Conservation (phyloP, 208 protist species). For the Leishmania turanica region DNA sequence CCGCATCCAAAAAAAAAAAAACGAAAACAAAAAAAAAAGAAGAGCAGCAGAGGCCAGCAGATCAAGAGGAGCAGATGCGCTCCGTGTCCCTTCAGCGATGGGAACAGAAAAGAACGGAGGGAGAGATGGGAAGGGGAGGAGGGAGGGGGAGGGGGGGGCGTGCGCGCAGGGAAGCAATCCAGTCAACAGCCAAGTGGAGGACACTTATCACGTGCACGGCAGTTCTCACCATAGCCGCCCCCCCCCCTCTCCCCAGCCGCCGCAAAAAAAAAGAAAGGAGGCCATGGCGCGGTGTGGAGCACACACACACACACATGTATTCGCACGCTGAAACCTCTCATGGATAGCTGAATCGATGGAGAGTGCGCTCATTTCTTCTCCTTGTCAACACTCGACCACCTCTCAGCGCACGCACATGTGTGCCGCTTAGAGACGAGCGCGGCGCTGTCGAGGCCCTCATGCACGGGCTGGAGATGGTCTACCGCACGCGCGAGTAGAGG, state of each 20-base stretch:
- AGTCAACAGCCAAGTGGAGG: not conserved
- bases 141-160: not conserved
- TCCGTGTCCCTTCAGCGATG: not conserved
- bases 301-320: not conserved
- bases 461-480: not conserved
- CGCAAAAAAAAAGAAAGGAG: not conserved
- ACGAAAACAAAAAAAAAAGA: no score
- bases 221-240: not conserved
- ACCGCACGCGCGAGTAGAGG: slow-evolving; percentile 14
- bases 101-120: not conserved
- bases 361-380: not conserved
- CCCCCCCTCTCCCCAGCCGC: no score
- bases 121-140: not conserved
- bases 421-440: not conserved
- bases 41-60: not conserved
- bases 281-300: not conserved
- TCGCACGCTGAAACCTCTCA: not conserved
- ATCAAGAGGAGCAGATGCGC: not conserved
- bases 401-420: not conserved
- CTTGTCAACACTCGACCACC: not conserved
- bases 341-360: not conserved
- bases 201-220: not conserved
- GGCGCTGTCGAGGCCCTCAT: not conserved
- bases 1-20: no score
- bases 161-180: not conserved